Evolutionary conservation across 2,329 filamentous ascomycete species (phyloP), one percentile per base, ranked within the genome.

Genomic region (Fusarium azukiicola): DNA sequence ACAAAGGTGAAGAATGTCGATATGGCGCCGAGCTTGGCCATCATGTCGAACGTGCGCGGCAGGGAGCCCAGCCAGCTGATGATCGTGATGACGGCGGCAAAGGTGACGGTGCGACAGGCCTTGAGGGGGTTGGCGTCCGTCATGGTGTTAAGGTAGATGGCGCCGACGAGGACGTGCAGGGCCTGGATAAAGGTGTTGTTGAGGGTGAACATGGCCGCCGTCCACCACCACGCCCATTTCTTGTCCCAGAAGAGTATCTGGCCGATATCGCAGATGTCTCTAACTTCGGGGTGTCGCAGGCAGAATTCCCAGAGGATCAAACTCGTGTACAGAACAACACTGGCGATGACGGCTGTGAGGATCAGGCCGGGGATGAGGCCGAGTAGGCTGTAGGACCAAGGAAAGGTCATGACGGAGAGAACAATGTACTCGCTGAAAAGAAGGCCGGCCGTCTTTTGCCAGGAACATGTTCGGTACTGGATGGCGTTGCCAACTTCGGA

Each of bases 381-480:
- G 17, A 99, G 92, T 40, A 97, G 89, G 54, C 96, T 96, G 87
- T 98, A 98, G 0, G 96, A 98, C 92, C 96, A 98, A 0, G 97
- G 97, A 81, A 98, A 98, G 63, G 96, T 98, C 96, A 98, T 98
- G 84, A 98, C 98, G 74, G 93, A 84, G 87, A 98, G 89, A 85
- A 96, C 98, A 72, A 98, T 99, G 87, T 99, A 98, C 90, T 98
- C 97, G 61, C 96, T 98, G 88, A 98, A 98, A 66, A 98, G 93
- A 79, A 98, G 87, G 2, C 95, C 96, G 0, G 97, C 96, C 69
- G 97, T 98, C 95, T 98, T 98, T 84, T 96, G 95, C 97, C 97
- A 99, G 81, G 95, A 97, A 88, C 97, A 99, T 52, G 96, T 98
- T 74, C 97, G 92, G 86, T 98, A 98, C 88, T 98, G 94, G 87